Conservation (phyloP, 2,329 filamentous ascomycete genomes). For the Furcasterigmium sp. region DNA sequence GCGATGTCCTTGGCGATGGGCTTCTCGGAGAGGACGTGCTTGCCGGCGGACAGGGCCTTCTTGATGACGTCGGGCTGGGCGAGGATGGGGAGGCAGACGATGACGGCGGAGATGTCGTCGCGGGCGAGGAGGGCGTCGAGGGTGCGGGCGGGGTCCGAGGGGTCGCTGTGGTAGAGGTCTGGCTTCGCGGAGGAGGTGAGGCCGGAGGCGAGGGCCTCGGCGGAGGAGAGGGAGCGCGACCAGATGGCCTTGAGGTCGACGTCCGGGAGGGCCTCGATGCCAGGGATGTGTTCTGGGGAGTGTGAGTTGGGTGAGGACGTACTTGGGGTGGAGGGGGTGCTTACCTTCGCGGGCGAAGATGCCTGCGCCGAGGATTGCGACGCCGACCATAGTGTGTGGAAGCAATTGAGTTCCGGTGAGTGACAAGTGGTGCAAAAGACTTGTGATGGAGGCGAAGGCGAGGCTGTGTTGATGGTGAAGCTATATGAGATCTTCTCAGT, state of each 20-base stretch:
- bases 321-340: background rate
- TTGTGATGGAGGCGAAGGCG: background rate
- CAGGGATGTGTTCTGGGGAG: constrained; percentile 32
- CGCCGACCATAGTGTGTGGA: background rate
- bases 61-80: constrained; percentile 54
- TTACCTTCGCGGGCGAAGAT: constrained; percentile 3
- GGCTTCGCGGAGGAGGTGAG: constrained; percentile 19
- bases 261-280: constrained; percentile 44
- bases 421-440: background rate
- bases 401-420: background rate
- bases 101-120: constrained; percentile 48
- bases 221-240: constrained; percentile 56
- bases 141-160: constrained; percentile 31
- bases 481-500: too few relatives aligned
- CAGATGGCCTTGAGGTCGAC: constrained; percentile 61
- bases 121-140: constrained; percentile 48
- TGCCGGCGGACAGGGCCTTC: constrained; percentile 56
- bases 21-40: constrained; percentile 68
- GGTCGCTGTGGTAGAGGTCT: constrained; percentile 55
- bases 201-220: constrained; percentile 32
- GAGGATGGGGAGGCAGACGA: constrained; percentile 58
- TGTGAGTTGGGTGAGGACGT: background rate
- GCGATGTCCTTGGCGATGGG: constrained; percentile 58
- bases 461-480: background rate
- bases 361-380: constrained; percentile 2